These are phyloP conservation scores for Biscogniauxia sp. DNA, from an alignment of 2,329 filamentous ascomycete species.

Conservation along the genomic window DNA sequence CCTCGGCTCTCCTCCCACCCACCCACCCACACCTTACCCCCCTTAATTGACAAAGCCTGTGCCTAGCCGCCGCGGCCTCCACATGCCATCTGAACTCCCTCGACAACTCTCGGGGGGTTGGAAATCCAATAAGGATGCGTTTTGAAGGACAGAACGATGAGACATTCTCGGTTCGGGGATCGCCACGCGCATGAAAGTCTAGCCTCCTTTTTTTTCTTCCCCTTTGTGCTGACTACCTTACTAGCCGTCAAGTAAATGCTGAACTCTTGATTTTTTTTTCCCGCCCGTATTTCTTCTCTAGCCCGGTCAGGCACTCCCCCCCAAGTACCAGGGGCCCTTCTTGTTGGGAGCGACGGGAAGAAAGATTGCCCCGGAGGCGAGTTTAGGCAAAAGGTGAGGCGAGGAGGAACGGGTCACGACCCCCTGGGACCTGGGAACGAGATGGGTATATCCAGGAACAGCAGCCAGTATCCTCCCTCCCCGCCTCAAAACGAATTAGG, in stretches of 20 bases:
- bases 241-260: not conserved
- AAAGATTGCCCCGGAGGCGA: not conserved
- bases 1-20: not conserved
- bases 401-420: not conserved
- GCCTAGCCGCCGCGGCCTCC: not conserved
- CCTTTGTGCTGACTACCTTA: too few relatives aligned
- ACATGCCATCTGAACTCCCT: not conserved
- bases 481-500: not conserved
- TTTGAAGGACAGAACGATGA: not conserved
- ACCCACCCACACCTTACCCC: too few relatives aligned
- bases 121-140: not conserved
- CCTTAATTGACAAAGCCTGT: not conserved
- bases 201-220: not conserved
- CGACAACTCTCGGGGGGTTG: not conserved
- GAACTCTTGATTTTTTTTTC: too few relatives aligned
- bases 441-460: not conserved
- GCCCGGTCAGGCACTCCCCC: not conserved
- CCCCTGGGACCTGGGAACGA: constrained; percentile 3
- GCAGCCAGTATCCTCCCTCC: not conserved
- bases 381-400: constrained; percentile 3
- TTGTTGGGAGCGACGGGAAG: not conserved
- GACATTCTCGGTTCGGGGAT: not conserved
- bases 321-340: not conserved
- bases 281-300: not conserved
- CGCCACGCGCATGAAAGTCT: not conserved